phyloP scores from a whole-genome alignment of 2,329 filamentous ascomycete species.

The Calonectria crousiana region DNA sequence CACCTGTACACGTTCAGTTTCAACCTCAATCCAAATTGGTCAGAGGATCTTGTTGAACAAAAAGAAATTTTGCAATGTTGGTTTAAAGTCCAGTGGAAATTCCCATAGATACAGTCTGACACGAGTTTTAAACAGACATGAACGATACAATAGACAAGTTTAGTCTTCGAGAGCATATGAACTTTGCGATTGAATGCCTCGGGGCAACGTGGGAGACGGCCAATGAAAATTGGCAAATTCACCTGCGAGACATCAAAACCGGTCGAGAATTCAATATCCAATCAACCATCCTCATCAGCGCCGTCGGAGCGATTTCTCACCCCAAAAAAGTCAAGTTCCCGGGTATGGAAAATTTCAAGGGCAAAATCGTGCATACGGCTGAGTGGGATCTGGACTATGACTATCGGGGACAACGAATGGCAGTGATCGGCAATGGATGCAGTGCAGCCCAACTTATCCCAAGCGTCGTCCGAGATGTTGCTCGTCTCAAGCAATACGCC shows the following conservation, averaged over 20 bases:
- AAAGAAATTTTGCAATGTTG: conserved; percentile 50
- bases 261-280: not conserved
- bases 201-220: conserved; percentile 13
- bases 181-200: conserved; percentile 14
- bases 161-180: conserved; percentile 17
- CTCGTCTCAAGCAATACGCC: conserved; percentile 19
- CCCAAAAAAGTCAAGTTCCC: conserved; percentile 15
- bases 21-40: conserved; percentile 55
- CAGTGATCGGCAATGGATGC: conserved; percentile 23
- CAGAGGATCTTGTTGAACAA: conserved; percentile 49
- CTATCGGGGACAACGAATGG: conserved; percentile 18
- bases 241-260: conserved; percentile 1
- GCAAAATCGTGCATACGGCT: conserved; percentile 19
- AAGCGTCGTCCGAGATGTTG: not conserved
- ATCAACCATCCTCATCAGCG: conserved; percentile 9
- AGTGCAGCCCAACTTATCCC: conserved; percentile 21
- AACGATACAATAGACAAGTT: conserved; percentile 25
- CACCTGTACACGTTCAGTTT: conserved; percentile 58
- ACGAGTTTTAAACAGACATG: conserved; percentile 6
- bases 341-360: conserved; percentile 17
- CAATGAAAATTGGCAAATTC: not conserved
- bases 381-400: conserved; percentile 8
- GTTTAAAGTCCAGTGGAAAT: not conserved
- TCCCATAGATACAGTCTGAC: not conserved
- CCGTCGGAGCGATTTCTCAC: conserved; percentile 16